These are phyloP conservation scores for Populus tremula DNA, from an alignment of 345 rosid species.

Conservation along the genomic window DNA sequence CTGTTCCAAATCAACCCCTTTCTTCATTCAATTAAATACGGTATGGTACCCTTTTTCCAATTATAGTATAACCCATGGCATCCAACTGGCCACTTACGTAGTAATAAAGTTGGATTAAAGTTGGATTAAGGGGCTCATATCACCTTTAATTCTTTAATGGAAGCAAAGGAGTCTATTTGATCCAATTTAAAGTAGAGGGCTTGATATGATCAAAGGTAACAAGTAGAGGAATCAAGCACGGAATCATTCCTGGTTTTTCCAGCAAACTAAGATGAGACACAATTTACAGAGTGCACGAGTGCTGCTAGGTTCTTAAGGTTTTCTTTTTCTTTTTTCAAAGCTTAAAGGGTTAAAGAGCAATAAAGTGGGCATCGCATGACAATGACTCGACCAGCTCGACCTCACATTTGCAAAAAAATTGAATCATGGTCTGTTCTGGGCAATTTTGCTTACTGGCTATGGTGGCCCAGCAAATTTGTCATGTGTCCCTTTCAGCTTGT, in stretches of 20 bases:
- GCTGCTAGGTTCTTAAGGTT: not conserved
- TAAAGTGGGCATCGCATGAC: not conserved
- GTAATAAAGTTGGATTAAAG: not conserved
- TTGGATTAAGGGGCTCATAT: not conserved
- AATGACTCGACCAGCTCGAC: not conserved
- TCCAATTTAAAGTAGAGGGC: not conserved
- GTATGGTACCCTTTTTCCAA: not conserved
- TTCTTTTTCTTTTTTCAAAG: not conserved
- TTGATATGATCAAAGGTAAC: not conserved
- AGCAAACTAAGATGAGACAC: not conserved
- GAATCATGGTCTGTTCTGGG: not conserved
- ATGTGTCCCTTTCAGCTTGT: not conserved
- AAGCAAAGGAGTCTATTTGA: not conserved
- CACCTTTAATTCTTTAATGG: not conserved
- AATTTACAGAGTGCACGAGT: not conserved
- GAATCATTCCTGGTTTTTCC: not conserved
- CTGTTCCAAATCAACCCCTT: not conserved
- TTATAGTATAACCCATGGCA: not conserved
- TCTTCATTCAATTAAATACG: not conserved
- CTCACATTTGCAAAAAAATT: not conserved
- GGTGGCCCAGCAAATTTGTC: conserved; percentile 9
- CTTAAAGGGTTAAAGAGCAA: not conserved
- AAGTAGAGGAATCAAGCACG: not conserved
- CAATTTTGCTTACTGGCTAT: not conserved
- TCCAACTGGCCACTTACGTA: no score